phyloP scores from a whole-genome alignment of 768 basidiomycete genomes.

The Sporobolomyces roseus region DNA sequence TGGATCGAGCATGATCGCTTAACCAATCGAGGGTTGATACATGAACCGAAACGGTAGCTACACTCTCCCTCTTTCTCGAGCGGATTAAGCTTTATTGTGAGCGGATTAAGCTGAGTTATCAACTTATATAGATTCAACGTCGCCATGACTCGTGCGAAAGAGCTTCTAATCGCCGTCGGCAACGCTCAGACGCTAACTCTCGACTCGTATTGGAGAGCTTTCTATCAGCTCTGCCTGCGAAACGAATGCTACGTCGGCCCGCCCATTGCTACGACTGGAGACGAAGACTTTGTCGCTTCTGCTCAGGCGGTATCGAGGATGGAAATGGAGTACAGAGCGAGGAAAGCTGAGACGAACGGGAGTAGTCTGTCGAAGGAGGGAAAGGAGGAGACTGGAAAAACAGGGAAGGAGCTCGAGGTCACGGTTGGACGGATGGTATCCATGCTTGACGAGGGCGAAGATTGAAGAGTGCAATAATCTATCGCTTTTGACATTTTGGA shows the following conservation, averaged over 20 bases:
- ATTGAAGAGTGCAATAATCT: conserved; percentile 1
- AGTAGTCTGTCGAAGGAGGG: no score
- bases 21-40: conserved; percentile 48
- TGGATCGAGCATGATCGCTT: conserved; percentile 47
- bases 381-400: no score
- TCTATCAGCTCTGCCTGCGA: conserved; percentile 47
- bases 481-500: not conserved
- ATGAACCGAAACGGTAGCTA: conserved; percentile 48
- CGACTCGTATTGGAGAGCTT: conserved; percentile 49
- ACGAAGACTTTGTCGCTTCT: not conserved
- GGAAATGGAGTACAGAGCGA: conserved; percentile 23
- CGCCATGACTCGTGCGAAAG: conserved; percentile 50
- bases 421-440: conserved; percentile 28
- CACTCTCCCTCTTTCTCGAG: not conserved
- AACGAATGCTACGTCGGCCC: conserved; percentile 42
- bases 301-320: conserved; percentile 28
- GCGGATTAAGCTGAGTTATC: not conserved
- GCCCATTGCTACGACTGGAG: not conserved
- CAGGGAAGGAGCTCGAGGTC: conserved; percentile 18
- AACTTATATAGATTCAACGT: conserved; percentile 49
- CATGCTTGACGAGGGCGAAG: conserved; percentile 12
- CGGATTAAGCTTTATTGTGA: no score
- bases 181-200: conserved; percentile 44
- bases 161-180: conserved; percentile 49
- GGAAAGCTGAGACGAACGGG: not conserved